These are phyloP conservation scores for Dimocarpus longan DNA, from an alignment of 345 rosid genomes.

Conservation along the genomic window DNA sequence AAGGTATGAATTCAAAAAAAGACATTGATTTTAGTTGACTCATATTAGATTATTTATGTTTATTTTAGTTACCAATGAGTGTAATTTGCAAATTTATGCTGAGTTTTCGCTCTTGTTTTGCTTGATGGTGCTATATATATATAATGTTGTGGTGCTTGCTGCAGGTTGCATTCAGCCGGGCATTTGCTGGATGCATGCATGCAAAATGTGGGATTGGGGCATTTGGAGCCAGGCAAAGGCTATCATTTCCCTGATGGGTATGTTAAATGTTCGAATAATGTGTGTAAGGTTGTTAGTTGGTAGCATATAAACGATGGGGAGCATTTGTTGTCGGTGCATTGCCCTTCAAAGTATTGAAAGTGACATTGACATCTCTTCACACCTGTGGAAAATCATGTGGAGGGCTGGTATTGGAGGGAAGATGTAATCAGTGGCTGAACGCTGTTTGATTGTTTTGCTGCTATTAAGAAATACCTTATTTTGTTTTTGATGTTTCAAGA, in stretches of 20 bases:
- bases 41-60: neutral
- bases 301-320: neutral
- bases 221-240: conserved; percentile 76
- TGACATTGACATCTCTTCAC: neutral
- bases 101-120: neutral
- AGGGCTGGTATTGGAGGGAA: neutral
- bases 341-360: neutral
- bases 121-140: neutral
- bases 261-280: neutral
- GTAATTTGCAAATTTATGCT: neutral
- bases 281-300: neutral
- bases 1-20: conserved; percentile 37
- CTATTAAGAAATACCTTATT: neutral
- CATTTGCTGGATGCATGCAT: conserved; percentile 74
- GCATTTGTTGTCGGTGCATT: neutral
- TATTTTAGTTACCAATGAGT: neutral
- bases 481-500: neutral
- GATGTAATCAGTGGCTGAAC: neutral
- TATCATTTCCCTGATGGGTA: conserved; percentile 94
- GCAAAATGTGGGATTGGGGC: conserved; percentile 65
- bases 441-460: neutral
- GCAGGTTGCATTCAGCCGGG: conserved; percentile 89
- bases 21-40: neutral
- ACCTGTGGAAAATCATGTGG: neutral
- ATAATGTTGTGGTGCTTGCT: neutral